phyloP scores from a whole-genome alignment of 345 rosid genomes.

The Melaleuca alternifolia region DNA sequence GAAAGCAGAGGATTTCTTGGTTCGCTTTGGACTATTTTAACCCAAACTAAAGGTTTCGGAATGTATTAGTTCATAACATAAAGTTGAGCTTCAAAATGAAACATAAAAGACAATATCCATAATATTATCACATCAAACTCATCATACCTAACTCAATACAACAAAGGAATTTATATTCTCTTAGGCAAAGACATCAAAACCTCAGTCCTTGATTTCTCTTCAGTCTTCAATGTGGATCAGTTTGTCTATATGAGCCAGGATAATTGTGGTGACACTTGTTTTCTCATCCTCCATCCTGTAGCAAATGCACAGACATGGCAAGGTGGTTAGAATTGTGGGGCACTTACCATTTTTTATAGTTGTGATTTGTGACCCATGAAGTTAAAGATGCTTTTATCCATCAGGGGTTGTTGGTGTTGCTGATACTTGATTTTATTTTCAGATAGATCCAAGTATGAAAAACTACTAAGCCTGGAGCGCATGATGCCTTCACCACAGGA shows the following conservation, averaged over 20 bases:
- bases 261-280: neutral
- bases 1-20: neutral
- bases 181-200: neutral
- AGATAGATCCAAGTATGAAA: constrained; percentile 67
- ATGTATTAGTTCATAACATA: neutral
- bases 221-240: neutral
- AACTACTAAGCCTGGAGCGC: constrained; percentile 45
- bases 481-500: constrained; percentile 77
- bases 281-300: neutral
- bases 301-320: neutral
- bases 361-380: neutral
- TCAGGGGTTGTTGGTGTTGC: neutral
- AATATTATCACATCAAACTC: neutral
- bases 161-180: neutral
- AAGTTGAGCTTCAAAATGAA: neutral
- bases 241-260: neutral
- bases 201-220: neutral
- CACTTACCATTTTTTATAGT: neutral
- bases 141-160: neutral
- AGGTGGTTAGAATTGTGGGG: neutral
- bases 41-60: neutral
- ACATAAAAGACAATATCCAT: neutral
- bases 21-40: neutral
- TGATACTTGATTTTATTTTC: constrained; percentile 3
- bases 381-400: neutral